Conservation (phyloP, 2,329 filamentous ascomycete genomes). For the Clarireedia paspali region DNA sequence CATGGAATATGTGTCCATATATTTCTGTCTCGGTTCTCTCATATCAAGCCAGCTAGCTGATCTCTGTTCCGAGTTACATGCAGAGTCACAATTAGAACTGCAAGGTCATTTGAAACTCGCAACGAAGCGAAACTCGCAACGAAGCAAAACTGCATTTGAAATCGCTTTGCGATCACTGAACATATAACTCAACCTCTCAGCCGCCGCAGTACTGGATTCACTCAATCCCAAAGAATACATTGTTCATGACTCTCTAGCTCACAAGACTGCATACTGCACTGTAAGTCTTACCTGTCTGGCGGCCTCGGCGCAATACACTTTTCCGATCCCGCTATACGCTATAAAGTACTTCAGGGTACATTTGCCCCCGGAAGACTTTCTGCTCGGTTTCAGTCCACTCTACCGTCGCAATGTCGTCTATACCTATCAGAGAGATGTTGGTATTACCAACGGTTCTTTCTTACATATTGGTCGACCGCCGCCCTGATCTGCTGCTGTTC, state of each 20-base stretch:
- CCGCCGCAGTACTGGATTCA: too few species aligned
- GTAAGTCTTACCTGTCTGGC: not conserved
- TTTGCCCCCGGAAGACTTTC: not conserved
- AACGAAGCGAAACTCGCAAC: not conserved
- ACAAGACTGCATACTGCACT: not conserved
- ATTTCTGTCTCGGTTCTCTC: not conserved
- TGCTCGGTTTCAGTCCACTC: not conserved
- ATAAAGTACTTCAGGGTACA: not conserved
- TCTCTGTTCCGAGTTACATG: not conserved
- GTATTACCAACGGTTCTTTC: slow-evolving; percentile 18
- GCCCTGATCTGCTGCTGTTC: slow-evolving; percentile 21
- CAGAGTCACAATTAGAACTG: not conserved
- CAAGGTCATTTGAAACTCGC: slow-evolving; percentile 2
- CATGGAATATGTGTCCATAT: not conserved
- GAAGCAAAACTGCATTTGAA: too few species aligned
- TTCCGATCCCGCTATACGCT: not conserved
- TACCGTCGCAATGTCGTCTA: slow-evolving; percentile 12
- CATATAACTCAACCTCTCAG: too few species aligned
- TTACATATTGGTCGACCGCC: slow-evolving; percentile 18
- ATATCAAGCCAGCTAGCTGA: not conserved
- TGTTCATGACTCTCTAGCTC: not conserved
- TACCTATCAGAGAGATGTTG: slow-evolving; percentile 22
- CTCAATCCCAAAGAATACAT: too few species aligned
- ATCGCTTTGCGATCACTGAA: too few species aligned
- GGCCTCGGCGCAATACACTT: too few species aligned